Evolutionary conservation across 2,329 filamentous ascomycete genomes (phyloP).

Genomic region (Thelonectria olida): DNA sequence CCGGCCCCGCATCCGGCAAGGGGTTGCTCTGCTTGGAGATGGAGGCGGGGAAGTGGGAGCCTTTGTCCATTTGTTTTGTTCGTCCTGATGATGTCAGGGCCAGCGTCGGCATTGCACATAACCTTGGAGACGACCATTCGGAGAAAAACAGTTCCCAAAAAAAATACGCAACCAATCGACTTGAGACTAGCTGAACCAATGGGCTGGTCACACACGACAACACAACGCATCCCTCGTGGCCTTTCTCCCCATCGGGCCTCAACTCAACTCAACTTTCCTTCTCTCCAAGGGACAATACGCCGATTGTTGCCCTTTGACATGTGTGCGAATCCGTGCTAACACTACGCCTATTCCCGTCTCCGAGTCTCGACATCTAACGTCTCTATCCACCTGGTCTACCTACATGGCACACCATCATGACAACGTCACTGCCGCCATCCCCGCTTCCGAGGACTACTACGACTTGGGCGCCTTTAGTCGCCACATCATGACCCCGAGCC

Average conservation of each 20-base stretch:
- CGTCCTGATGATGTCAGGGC: too few relatives aligned
- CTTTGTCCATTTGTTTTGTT: too few relatives aligned
- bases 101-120: too few relatives aligned
- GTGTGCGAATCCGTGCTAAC: background rate
- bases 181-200: background rate
- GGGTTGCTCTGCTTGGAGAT: too few relatives aligned
- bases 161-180: too few relatives aligned
- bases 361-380: background rate
- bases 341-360: background rate
- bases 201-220: background rate
- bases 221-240: too few relatives aligned
- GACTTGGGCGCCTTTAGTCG: constrained; percentile 24
- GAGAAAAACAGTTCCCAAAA: too few relatives aligned
- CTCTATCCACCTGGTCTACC: background rate
- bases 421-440: background rate
- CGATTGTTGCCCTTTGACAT: background rate
- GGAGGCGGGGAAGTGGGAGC: too few relatives aligned
- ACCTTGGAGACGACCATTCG: too few relatives aligned
- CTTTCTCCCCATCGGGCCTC: background rate
- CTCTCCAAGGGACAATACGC: too few relatives aligned
- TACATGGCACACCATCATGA: constrained; percentile 7
- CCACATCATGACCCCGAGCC: constrained; percentile 9
- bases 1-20: too few relatives aligned
- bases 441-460: constrained; percentile 12
- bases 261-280: background rate